Evolutionary conservation across 257 asterid species (phyloP), one percentile per base, ranked within the genome.

Genomic region (Ilex aquifolium): DNA sequence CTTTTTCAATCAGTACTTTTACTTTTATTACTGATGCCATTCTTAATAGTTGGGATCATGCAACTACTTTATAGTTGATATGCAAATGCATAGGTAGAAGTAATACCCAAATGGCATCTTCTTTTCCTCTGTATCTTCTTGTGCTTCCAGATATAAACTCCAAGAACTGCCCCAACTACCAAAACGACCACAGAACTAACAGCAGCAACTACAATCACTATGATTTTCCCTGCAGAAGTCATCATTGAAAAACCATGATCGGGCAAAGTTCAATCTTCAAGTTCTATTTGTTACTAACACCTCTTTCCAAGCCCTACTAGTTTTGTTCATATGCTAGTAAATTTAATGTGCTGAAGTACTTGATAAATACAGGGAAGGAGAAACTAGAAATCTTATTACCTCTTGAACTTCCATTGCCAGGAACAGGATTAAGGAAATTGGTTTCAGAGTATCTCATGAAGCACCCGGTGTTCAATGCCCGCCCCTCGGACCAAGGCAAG

Each of bases 391-490:
- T 49, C 15, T 32, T 0, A 5, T 31, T 67, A 73, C 77, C 77
- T 57, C 64, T 32, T 61, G 76, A 72, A 15, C 56, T 61, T 52
- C 57, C 48, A 21, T 40, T 44, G 14, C 50, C n/a, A 4, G 81
- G 77, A 17, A 75, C 21, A 56, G 85, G 75, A 74, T 83, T 85
- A 53, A 88, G 90, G 71, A 88, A 88, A 63, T 83, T 66, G 14
- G 65, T 65, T 51, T 77, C 91, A 4, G 95, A 83, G 61, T 83
- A 88, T 66, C 91, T 79, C 81, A 88, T 48, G 70, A 85, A 74
- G 50, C 95, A 88, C 40, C 95, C 94, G 0, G 95, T 81, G 59
- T 80, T 69, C n/a, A 88, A 48, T 1, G 90, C 94, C 62, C 81
- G 72, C 17, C 94, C 94, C 68, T 81, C 87, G 0, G 88, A 79